A percentile compares a stretch with the other conserved stretches of the same genome.
Conservation (phyloP, 169 alveolate genomes). For the Ichthyophthirius multifiliis region DNA sequence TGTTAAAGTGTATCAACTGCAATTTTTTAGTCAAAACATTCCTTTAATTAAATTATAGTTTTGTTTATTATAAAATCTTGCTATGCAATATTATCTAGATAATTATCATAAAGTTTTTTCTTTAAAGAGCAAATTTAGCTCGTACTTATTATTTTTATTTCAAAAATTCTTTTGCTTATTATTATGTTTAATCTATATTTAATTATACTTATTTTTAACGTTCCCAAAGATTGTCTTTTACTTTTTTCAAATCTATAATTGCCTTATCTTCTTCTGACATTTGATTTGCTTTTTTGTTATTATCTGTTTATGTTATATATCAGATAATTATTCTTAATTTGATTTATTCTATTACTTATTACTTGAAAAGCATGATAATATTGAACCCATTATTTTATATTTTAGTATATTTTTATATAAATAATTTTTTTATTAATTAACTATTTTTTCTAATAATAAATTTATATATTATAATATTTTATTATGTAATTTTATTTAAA, state of each 20-base stretch:
- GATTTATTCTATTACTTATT: too few relatives aligned
- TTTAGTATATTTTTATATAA: too few relatives aligned
- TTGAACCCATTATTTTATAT: too few relatives aligned
- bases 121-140: constrained; percentile 6
- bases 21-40: not conserved
- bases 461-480: too few relatives aligned
- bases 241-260: not conserved
- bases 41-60: not conserved
- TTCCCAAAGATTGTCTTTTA: not conserved
- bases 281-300: too few relatives aligned
- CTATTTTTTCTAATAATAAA: too few relatives aligned
- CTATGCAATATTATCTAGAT: not conserved
- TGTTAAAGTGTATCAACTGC: not conserved
- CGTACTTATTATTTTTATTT: not conserved
- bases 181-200: not conserved
- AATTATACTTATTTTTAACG: not conserved
- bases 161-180: not conserved
- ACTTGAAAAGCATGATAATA: too few relatives aligned
- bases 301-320: too few relatives aligned
- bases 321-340: too few relatives aligned
- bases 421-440: too few relatives aligned
- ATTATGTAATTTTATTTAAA: too few relatives aligned
- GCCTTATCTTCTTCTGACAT: not conserved
- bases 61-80: not conserved
- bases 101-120: not conserved